phyloP scores from a whole-genome alignment of 768 basidiomycete species.

The Suillus fuscotomentosus region DNA sequence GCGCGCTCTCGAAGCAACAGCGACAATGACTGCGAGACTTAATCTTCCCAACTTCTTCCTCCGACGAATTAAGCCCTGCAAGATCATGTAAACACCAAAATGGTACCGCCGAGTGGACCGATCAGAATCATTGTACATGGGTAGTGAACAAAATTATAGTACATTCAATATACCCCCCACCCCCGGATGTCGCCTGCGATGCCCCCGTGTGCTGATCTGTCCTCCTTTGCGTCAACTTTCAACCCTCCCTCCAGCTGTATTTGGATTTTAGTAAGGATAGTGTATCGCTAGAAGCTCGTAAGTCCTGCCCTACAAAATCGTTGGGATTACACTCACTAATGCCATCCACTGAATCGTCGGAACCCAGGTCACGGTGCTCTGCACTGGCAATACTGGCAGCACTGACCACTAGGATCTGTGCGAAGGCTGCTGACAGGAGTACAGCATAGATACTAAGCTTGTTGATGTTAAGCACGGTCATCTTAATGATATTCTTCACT shows the following conservation, averaged over 20 bases:
- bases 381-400: not conserved
- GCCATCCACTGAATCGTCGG: not conserved
- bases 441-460: not conserved
- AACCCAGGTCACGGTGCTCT: not conserved
- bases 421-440: not conserved
- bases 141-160: not conserved
- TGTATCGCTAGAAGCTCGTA: not conserved
- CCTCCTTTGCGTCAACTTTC: not conserved
- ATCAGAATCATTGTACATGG: not conserved
- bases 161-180: not conserved
- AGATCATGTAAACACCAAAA: not conserved
- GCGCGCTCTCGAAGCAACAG: constrained; percentile 4
- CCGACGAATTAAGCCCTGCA: not conserved
- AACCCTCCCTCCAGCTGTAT: not conserved
- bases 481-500: not conserved
- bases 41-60: not conserved
- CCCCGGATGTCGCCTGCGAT: not conserved
- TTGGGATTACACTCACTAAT: not conserved
- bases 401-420: not conserved
- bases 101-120: not conserved
- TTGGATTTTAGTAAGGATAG: not conserved
- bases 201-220: not conserved
- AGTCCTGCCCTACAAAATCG: not conserved
- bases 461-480: not conserved
- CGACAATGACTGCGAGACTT: too few relatives aligned